phyloP scores from a whole-genome alignment of 192 early-diverging fungal species.

The Hyaloraphidium curvatum region DNA sequence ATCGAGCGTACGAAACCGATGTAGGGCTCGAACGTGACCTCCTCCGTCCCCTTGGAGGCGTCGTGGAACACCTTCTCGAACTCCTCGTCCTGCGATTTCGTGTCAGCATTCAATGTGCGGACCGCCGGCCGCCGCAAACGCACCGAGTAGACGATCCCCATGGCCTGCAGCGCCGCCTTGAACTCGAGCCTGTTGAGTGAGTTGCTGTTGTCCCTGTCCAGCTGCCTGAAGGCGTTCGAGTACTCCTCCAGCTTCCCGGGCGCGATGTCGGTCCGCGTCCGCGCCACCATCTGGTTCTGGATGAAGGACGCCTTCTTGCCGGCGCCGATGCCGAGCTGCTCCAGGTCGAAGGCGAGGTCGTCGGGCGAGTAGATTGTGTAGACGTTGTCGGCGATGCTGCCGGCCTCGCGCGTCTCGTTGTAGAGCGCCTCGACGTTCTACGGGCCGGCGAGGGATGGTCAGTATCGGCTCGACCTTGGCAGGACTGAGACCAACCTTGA shows the following conservation, averaged over 20 bases:
- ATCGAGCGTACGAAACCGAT: not conserved
- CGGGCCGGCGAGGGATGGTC: too few species aligned
- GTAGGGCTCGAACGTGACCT: not conserved
- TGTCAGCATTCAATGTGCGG: too few species aligned
- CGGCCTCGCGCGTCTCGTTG: not conserved
- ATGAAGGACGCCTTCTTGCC: not conserved
- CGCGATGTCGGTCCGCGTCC: not conserved
- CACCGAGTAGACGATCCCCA: too few species aligned
- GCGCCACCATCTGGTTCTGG: conserved; percentile 3
- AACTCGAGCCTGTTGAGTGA: not conserved
- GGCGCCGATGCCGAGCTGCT: not conserved
- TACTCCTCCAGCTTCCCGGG: conserved; percentile 2
- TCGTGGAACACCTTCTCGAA: not conserved
- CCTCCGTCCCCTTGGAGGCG: not conserved
- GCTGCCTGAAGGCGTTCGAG: not conserved
- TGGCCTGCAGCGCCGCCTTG: not conserved
- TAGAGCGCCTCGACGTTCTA: too few species aligned
- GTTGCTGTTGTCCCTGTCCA: conserved; percentile 1
- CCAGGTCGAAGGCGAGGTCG: not conserved
- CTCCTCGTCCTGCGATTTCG: not conserved
- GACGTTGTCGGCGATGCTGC: not conserved
- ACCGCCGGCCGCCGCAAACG: too few species aligned
- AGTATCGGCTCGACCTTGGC: too few species aligned
- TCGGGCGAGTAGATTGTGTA: not conserved
- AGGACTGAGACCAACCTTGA: not conserved